These are phyloP conservation scores for Pseudocercospora vitis DNA, from an alignment of 2,329 filamentous ascomycete species.

Conservation along the genomic window DNA sequence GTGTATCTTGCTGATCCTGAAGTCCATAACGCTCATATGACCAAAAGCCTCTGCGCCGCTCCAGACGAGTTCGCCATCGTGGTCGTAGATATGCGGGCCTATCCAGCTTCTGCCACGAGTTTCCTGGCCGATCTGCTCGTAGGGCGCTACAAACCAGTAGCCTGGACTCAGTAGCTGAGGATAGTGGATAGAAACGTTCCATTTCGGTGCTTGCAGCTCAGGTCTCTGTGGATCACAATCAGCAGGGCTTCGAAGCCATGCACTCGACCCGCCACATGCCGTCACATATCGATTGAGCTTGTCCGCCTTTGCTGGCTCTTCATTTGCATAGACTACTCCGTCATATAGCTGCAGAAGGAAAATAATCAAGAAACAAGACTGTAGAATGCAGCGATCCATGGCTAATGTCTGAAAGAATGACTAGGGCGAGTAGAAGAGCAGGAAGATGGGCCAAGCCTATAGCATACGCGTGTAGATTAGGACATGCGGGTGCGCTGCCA, in stretches of 20 bases:
- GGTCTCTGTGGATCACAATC: slow-evolving; percentile 8
- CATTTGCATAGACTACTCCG: neutral
- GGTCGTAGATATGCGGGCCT: slow-evolving; percentile 20
- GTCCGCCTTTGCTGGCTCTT: neutral
- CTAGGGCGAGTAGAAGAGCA: neutral
- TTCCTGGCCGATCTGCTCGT: slow-evolving; percentile 13
- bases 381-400: neutral
- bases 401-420: neutral
- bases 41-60: slow-evolving; percentile 11
- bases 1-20: slow-evolving; percentile 10
- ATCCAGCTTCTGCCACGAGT: slow-evolving; percentile 19
- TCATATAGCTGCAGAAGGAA: neutral
- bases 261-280: neutral
- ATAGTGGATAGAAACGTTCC: slow-evolving; percentile 17
- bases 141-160: slow-evolving; percentile 18
- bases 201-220: slow-evolving; percentile 16
- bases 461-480: neutral
- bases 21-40: slow-evolving; percentile 15
- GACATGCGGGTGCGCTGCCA: neutral
- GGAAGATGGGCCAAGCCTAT: neutral
- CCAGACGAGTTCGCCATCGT: slow-evolving; percentile 17
- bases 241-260: neutral
- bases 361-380: neutral
- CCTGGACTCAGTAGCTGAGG: slow-evolving; percentile 10
- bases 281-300: neutral